phyloP scores from a whole-genome alignment of 768 basidiomycete genomes.

The Lactarius sanguifluus region DNA sequence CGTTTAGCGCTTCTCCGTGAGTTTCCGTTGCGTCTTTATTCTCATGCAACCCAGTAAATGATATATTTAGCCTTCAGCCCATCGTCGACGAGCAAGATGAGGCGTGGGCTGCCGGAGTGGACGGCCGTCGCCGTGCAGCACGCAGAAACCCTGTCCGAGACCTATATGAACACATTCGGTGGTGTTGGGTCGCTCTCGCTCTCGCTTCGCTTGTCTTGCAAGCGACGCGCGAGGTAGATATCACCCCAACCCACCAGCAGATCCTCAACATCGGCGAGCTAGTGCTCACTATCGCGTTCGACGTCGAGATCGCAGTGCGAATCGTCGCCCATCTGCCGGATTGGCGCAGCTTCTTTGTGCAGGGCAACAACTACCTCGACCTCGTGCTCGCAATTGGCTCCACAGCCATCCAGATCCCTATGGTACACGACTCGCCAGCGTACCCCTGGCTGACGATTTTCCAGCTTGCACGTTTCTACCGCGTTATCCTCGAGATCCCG shows the following conservation, averaged over 20 bases:
- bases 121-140: slow-evolving; percentile 44
- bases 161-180: slow-evolving; percentile 57
- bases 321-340: slow-evolving; percentile 70
- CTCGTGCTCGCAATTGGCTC: slow-evolving; percentile 69
- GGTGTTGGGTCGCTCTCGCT: slow-evolving; percentile 76
- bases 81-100: slow-evolving; percentile 61
- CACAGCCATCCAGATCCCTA: slow-evolving; percentile 82
- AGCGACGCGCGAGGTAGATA: slow-evolving; percentile 60
- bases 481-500: slow-evolving; percentile 87
- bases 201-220: slow-evolving; percentile 70
- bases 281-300: slow-evolving; percentile 78
- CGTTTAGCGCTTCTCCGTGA: slow-evolving; percentile 81
- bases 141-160: slow-evolving; percentile 51
- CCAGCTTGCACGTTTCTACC: slow-evolving; percentile 83
- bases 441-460: slow-evolving; percentile 93
- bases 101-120: slow-evolving; percentile 47
- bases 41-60: background rate
- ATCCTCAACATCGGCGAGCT: slow-evolving; percentile 68
- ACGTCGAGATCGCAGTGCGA: slow-evolving; percentile 82
- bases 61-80: slow-evolving; percentile 38
- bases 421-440: slow-evolving; percentile 55
- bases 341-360: slow-evolving; percentile 75
- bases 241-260: slow-evolving; percentile 45
- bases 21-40: slow-evolving; percentile 34
- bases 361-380: slow-evolving; percentile 70